Evolutionary conservation across 2,329 filamentous ascomycete species (phyloP), one percentile per base, ranked within the genome.

Genomic region (Neurospora sp.): DNA sequence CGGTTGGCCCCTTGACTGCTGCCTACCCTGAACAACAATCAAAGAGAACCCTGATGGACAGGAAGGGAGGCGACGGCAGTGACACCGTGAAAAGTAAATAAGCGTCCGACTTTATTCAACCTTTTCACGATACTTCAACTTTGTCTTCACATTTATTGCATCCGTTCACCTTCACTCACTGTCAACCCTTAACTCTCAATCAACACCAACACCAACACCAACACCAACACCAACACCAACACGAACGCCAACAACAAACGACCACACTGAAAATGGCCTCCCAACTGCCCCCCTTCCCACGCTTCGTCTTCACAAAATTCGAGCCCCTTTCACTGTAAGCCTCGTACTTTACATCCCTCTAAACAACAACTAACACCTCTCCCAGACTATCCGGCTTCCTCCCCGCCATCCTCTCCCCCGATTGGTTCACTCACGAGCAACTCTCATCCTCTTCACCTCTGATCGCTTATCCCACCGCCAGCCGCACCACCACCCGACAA

Each of bases 311-410:
- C 73, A 90, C 88, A 38, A 78, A 91, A 69, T 77, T 91, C 58
- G 90, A 93, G 78, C 90, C 90, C 39, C 81, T 91, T 71, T 89
- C 89, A 23, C 82, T 91, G 89, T 91, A 83, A 80, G 84, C 76
- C 15, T 13, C 11, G 33, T 36, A 8, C 33, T 36, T 36, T 36
- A 23, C 23, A 17, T 17, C 19, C 17, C 17, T 68, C 67, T n/a
- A n/a, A 3, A 36, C 68, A 23, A 68, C 46, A 42, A 66, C 38
- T 71, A 46, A 71, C 66, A 52, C 38, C 39, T 58, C 19, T 38
- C 66, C 42, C 73, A 91, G 90, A 38, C 77, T 91, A 66, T 85
- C 82, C 17, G 90, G 90, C 68, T 87, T 84, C 74, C 76, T 87
- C 52, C 84, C 83, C 15, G 84, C 88, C 19, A 79, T 91, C 62